phyloP scores from a whole-genome alignment of 805 yeast genomes.

The Starmera pachycereana region DNA sequence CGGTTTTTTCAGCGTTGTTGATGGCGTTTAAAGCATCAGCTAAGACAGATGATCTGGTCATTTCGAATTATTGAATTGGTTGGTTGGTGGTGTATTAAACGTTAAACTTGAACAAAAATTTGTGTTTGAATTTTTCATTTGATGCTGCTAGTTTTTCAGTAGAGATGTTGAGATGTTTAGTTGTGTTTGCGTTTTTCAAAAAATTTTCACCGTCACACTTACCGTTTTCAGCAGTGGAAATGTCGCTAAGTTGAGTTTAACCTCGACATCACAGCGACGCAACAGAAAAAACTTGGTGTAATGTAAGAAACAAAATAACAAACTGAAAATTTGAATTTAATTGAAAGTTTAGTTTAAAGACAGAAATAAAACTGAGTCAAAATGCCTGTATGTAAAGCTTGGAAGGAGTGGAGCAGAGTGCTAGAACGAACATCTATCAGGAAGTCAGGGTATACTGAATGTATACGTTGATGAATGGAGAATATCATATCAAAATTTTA shows the following conservation, averaged over 20 bases:
- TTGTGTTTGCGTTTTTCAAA: too few species aligned
- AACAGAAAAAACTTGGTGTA: too few species aligned
- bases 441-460: not conserved
- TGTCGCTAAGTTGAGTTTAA: too few species aligned
- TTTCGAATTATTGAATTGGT: constrained; percentile 24
- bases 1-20: constrained; percentile 98
- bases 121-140: not conserved
- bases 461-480: not conserved
- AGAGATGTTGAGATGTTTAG: too few species aligned
- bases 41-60: constrained; percentile 97
- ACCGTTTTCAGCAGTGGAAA: too few species aligned
- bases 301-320: too few species aligned
- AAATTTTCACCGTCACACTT: too few species aligned
- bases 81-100: constrained; percentile 8
- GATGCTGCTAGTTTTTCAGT: too few species aligned
- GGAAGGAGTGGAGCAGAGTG: not conserved
- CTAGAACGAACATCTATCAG: not conserved
- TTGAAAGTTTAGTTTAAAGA: not conserved
- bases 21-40: constrained; percentile 98
- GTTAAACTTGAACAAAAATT: not conserved
- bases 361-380: not conserved
- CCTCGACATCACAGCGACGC: too few species aligned
- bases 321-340: too few species aligned
- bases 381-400: not conserved
- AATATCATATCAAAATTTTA: not conserved